Percentiles rank a stretch among this genome's conserved stretches.
These are phyloP conservation scores for Penicillium salamii DNA, from an alignment of 495 filamentous ascomycete genomes.

Conservation along the genomic window DNA sequence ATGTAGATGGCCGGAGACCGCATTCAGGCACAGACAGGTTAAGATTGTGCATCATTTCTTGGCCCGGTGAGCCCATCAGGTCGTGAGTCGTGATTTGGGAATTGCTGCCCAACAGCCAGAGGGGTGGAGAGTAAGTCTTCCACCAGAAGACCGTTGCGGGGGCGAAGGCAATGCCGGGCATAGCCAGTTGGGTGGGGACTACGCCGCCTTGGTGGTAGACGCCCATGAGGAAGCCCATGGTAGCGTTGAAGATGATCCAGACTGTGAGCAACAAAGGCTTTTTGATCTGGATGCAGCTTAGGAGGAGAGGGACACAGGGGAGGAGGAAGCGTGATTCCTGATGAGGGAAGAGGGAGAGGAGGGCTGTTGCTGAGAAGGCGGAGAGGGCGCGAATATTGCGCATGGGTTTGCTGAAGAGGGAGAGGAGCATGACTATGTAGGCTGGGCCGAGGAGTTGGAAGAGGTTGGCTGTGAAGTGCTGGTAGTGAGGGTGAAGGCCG, in stretches of 20 bases:
- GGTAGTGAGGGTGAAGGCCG: slow-evolving; percentile 88
- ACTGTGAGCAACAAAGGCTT: slow-evolving; percentile 51
- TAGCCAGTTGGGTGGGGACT: slow-evolving; percentile 70
- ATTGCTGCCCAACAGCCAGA: slow-evolving; percentile 83
- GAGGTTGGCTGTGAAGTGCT: slow-evolving; percentile 82
- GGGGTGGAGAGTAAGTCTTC: slow-evolving; percentile 94
- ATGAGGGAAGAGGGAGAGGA: slow-evolving; percentile 84
- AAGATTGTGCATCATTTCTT: slow-evolving; percentile 58
- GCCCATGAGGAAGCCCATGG: slow-evolving; percentile 81
- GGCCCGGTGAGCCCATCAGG: slow-evolving; percentile 74
- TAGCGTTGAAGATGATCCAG: slow-evolving; percentile 83
- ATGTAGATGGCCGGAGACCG: slow-evolving; percentile 31
- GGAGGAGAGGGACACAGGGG: slow-evolving; percentile 74
- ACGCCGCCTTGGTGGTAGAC: slow-evolving; percentile 93
- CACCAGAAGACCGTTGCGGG: slow-evolving; percentile 79
- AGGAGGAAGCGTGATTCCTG: slow-evolving; percentile 95
- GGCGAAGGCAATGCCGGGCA: slow-evolving; percentile 35
- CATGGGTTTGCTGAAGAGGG: slow-evolving; percentile 52
- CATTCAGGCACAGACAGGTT: slow-evolving; percentile 54
- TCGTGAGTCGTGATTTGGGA: slow-evolving; percentile 64
- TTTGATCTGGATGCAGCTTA: slow-evolving; percentile 30
- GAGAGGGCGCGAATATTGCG: slow-evolving; percentile 58
- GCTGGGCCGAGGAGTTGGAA: slow-evolving; percentile 90
- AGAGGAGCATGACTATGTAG: slow-evolving; percentile 59
- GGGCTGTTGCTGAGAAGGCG: slow-evolving; percentile 72